Percentiles rank a stretch among this genome's conserved stretches.
These are phyloP conservation scores for Phytophthora syringae DNA, from an alignment of 352 stramenopile genomes.

Conservation along the genomic window DNA sequence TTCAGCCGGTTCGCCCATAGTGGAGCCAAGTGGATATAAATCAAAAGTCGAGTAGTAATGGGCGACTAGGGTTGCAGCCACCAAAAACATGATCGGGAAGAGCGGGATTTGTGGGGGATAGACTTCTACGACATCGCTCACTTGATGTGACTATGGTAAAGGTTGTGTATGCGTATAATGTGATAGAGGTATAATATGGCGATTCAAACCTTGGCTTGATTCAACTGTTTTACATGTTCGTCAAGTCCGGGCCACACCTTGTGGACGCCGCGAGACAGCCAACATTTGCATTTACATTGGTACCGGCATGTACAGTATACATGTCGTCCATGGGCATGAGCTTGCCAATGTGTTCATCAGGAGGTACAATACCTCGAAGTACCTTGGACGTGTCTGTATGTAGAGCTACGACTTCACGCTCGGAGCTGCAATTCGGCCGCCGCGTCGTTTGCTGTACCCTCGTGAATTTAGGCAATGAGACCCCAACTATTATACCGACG, in stretches of 20 bases:
- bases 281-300: neutral
- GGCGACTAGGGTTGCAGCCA: conserved; percentile 22
- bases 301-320: too few species aligned
- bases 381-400: too few species aligned
- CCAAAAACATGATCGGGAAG: conserved; percentile 3
- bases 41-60: conserved; percentile 14
- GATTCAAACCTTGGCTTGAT: too few species aligned
- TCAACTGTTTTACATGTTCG: neutral
- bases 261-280: conserved; percentile 8
- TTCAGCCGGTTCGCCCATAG: too few species aligned
- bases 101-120: neutral
- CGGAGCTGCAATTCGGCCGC: conserved; percentile 9
- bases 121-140: neutral
- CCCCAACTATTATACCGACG: too few species aligned
- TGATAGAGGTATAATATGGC: too few species aligned
- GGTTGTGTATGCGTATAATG: too few species aligned
- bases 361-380: too few species aligned
- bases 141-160: neutral
- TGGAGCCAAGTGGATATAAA: conserved; percentile 10
- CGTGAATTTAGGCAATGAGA: too few species aligned
- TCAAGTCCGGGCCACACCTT: conserved; percentile 5
- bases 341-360: too few species aligned
- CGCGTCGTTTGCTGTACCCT: too few species aligned
- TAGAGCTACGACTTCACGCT: conserved; percentile 12
- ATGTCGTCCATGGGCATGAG: too few species aligned